phyloP scores from a whole-genome alignment of 1,284 basidiomycete genomes.

The Fomitopsis schrenkii region DNA sequence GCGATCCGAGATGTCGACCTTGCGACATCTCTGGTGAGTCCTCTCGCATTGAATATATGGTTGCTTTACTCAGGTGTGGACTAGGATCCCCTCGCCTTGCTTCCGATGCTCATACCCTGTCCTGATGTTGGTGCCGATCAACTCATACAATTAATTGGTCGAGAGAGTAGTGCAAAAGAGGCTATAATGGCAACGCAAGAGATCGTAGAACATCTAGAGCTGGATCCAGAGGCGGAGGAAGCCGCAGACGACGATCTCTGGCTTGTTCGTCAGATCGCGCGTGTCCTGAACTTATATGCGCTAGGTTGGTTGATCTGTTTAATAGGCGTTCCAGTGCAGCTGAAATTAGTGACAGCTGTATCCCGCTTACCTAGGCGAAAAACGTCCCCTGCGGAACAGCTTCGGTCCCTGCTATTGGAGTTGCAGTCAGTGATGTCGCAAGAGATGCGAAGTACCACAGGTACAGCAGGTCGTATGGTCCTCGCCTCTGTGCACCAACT shows the following conservation, averaged over 20 bases:
- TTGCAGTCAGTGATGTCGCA: constrained; percentile 31
- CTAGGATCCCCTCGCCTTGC: constrained; percentile 49
- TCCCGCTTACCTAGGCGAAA: constrained; percentile 35
- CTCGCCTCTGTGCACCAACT: constrained; percentile 32
- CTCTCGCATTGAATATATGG: neutral
- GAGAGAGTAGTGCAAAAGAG: constrained; percentile 53
- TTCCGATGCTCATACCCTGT: constrained; percentile 42
- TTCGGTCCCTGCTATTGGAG: constrained; percentile 40
- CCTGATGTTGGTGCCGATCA: constrained; percentile 34
- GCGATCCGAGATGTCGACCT: constrained; percentile 15
- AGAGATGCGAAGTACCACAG: constrained; percentile 22
- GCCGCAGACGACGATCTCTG: constrained; percentile 19
- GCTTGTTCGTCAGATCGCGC: constrained; percentile 28
- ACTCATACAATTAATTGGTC: constrained; percentile 40
- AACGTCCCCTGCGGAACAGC: constrained; percentile 17
- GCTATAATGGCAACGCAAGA: constrained; percentile 59
- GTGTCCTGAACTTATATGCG: constrained; percentile 36
- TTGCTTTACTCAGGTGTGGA: neutral
- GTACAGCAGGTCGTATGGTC: constrained; percentile 34
- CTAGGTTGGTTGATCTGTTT: constrained; percentile 28
- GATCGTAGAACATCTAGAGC: constrained; percentile 43
- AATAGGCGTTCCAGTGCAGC: neutral
- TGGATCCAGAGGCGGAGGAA: constrained; percentile 29
- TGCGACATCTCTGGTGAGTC: constrained; percentile 20
- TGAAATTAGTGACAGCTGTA: constrained; percentile 34